Base-by-base conservation (phyloP, 2,329 filamentous ascomycete species). In the Zymoseptoria crescenta region DNA sequence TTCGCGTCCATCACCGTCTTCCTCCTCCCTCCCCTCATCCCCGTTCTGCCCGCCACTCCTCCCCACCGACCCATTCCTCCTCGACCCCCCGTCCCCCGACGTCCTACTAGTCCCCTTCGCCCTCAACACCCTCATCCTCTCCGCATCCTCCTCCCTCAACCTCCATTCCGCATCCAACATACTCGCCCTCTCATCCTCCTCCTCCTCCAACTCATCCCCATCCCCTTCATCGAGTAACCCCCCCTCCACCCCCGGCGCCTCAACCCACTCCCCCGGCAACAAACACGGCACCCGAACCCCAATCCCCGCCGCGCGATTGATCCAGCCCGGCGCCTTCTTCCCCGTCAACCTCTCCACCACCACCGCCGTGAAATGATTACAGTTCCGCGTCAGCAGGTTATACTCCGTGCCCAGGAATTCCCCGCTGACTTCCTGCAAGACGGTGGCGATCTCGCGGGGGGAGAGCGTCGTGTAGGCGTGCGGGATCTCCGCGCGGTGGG, bases 221-320 rank as follows among this genome's bases (percentile, higher is more conserved):
- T 85, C 86, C 60, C 87, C 88, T 61, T 90, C 87, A n/a, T n/a
- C n/a, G n/a, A n/a, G n/a, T 35, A 83, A 85, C 16, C 82, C 86
- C 60, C 89, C 87, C n/a, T 21, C 20, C 69, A 84, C 87, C 66
- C 91, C 89, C 1, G 89, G 89, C 54, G 89, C 86, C 52, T 87
- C 83, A 63, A 94, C 84, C 89, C 89, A 94, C 69, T 92, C 89
- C 61, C 82, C 81, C 10, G 90, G 90, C 52, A 95, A 89, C 20
- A 95, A 82, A 71, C 90, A 95, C 13, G 90, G 90, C 41, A 95
- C 74, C 10, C 87, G 87, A 55, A 92, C 82, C 48, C 90, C 90
- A 63, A 95, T 89, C 66, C 83, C 87, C n/a, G 90, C 90, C 1
- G 90, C 90, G 57, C 90, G 83, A 69, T 95, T 95, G 56, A 95